Evolutionary conservation across 768 basidiomycete genomes (phyloP).

Genomic region (Panus rudis): DNA sequence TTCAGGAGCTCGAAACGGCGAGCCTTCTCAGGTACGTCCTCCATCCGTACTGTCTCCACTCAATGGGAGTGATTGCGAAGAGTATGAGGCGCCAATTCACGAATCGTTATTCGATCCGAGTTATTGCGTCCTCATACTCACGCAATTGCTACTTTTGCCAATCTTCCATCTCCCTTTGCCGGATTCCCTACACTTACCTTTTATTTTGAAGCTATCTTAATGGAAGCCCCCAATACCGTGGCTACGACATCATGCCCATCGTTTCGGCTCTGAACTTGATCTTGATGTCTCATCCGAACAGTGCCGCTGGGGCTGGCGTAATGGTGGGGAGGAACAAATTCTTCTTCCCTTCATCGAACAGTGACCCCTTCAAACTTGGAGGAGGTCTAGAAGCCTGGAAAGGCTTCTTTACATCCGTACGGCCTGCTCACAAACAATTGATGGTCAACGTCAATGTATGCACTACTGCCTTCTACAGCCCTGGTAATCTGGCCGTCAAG

Average conservation of each 20-base stretch:
- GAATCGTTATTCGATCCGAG: conserved; percentile 5
- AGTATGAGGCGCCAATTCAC: conserved; percentile 9
- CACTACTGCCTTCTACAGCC: conserved; percentile 39
- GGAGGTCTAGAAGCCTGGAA: conserved; percentile 56
- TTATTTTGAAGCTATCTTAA: conserved; percentile 31
- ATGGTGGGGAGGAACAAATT: conserved; percentile 46
- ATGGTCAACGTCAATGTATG: conserved; percentile 52
- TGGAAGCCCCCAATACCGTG: conserved; percentile 35
- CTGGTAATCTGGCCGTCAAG: conserved; percentile 36
- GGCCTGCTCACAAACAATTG: conserved; percentile 34
- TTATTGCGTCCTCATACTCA: conserved; percentile 11
- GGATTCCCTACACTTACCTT: conserved; percentile 2
- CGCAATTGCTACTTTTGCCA: conserved; percentile 7
- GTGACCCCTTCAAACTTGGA: conserved; percentile 27
- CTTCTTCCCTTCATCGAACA: conserved; percentile 36
- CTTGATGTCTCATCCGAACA: conserved; percentile 37
- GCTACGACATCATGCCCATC: conserved; percentile 40
- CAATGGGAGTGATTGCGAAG: conserved; percentile 5
- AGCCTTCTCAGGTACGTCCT: conserved; percentile 31
- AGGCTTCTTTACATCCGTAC: conserved; percentile 38
- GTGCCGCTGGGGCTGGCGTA: conserved; percentile 34
- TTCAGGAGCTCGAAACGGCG: conserved; percentile 36
- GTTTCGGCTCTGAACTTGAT: conserved; percentile 46
- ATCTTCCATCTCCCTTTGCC: conserved; percentile 1
- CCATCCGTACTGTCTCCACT: neutral